Evolutionary conservation across 768 basidiomycete genomes (phyloP).

Genomic region (Boletus rubropictus): DNA sequence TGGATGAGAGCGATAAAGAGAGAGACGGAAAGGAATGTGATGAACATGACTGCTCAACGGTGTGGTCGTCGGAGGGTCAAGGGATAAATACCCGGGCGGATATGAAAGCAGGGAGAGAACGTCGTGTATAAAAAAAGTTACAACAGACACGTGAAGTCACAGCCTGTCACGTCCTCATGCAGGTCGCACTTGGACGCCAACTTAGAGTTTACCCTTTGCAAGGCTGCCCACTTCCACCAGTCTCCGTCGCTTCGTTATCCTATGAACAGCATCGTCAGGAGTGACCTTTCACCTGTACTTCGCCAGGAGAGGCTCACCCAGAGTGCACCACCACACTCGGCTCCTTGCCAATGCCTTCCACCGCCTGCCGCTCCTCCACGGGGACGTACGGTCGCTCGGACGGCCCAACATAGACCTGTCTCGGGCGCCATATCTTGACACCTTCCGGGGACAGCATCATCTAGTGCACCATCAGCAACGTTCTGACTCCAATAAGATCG

Average conservation of each 20-base stretch:
- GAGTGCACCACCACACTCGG: slow-evolving; percentile 66
- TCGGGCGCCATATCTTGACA: slow-evolving; percentile 90
- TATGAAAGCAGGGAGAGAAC: slow-evolving; percentile 9
- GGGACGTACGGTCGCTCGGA: slow-evolving; percentile 70
- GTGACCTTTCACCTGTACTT: background rate
- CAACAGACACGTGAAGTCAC: background rate
- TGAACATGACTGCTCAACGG: slow-evolving; percentile 51
- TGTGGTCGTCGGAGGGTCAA: background rate
- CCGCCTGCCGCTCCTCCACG: slow-evolving; percentile 49
- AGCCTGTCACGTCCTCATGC: too few species aligned
- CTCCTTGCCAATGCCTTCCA: slow-evolving; percentile 50
- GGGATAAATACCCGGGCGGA: slow-evolving; percentile 14
- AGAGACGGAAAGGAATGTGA: slow-evolving; percentile 70
- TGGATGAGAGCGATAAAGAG: slow-evolving; percentile 56
- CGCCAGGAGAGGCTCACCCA: slow-evolving; percentile 48
- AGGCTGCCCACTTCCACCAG: slow-evolving; percentile 22
- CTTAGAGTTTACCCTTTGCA: slow-evolving; percentile 27
- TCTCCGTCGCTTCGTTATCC: slow-evolving; percentile 30
- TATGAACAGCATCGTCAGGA: slow-evolving; percentile 9
- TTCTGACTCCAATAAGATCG: background rate
- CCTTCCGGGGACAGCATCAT: slow-evolving; percentile 89
- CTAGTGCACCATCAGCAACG: slow-evolving; percentile 34
- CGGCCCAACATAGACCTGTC: slow-evolving; percentile 79
- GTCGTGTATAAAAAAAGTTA: background rate
- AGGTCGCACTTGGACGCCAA: background rate